Conservation (phyloP, 805 yeast species). For the Kazachstania kunashirensis region DNA sequence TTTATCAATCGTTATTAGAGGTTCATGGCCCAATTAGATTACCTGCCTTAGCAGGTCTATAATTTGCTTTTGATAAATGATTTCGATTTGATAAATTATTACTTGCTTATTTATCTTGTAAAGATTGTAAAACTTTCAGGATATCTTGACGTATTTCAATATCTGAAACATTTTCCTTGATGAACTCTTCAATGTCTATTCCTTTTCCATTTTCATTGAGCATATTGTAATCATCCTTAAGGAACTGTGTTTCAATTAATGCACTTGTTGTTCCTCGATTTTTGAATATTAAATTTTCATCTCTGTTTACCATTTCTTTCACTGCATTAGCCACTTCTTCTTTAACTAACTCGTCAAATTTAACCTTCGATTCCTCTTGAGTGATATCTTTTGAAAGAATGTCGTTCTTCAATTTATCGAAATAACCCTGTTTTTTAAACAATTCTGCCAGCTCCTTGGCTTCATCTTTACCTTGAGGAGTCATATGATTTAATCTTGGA, state of each 20-base stretch:
- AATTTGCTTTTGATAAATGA: no score
- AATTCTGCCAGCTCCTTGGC: conserved; percentile 22
- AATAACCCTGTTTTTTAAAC: conserved; percentile 27
- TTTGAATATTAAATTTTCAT: conserved; percentile 26
- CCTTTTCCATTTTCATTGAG: conserved; percentile 12
- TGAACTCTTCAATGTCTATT: conserved; percentile 14
- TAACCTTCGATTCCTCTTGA: neutral
- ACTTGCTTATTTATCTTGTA: neutral
- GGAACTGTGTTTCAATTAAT: conserved; percentile 24
- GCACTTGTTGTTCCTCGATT: conserved; percentile 30
- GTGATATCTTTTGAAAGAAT: conserved; percentile 14
- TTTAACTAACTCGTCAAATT: conserved; percentile 10
- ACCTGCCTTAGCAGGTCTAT: no score
- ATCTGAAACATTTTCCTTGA: conserved; percentile 14
- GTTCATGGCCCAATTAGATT: no score
- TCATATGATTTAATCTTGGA: no score
- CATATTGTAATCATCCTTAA: conserved; percentile 22
- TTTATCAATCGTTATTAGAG: no score
- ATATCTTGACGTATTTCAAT: conserved; percentile 12
- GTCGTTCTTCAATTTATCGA: conserved; percentile 24
- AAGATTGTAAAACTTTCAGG: neutral
- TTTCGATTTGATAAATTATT: no score
- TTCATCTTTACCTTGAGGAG: conserved; percentile 16
- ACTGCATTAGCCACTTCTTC: conserved; percentile 18
- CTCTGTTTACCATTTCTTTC: conserved; percentile 20